These are phyloP conservation scores for Lactarius hengduanensis DNA, from an alignment of 768 basidiomycete species.

Conservation along the genomic window DNA sequence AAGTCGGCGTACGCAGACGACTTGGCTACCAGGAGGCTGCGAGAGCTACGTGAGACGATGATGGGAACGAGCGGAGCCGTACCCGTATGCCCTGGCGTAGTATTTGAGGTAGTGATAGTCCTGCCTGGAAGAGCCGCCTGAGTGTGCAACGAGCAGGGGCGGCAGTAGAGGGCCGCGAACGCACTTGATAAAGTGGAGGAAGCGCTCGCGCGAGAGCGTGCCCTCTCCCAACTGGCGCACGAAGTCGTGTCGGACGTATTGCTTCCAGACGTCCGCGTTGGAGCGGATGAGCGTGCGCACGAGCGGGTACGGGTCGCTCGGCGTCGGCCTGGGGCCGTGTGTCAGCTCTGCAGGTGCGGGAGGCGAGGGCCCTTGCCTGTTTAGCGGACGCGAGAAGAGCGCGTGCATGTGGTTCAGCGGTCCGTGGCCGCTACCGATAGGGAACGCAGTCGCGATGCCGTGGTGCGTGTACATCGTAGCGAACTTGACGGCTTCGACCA, in stretches of 20 bases:
- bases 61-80: constrained; percentile 26
- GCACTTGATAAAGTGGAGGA: constrained; percentile 84
- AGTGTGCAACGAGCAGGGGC: too few relatives aligned
- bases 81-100: constrained; percentile 82
- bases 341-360: neutral
- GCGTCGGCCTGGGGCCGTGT: constrained; percentile 43
- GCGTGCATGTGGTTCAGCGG: constrained; percentile 86
- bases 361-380: constrained; percentile 46
- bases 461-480: constrained; percentile 72
- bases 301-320: constrained; percentile 65
- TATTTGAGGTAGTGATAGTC: constrained; percentile 82
- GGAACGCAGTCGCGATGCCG: constrained; percentile 66
- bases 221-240: constrained; percentile 74
- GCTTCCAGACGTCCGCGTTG: constrained; percentile 58
- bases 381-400: constrained; percentile 47
- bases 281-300: constrained; percentile 60
- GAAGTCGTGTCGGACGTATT: constrained; percentile 83
- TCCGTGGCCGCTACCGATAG: constrained; percentile 74
- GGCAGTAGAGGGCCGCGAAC: constrained; percentile 29
- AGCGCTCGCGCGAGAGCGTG: constrained; percentile 60
- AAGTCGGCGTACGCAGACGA: constrained; percentile 64
- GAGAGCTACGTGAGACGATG: neutral
- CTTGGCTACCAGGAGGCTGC: constrained; percentile 76
- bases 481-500: constrained; percentile 54
- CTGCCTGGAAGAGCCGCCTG: constrained; percentile 47